Conservation (phyloP, 2,329 filamentous ascomycete species). For the Biscogniauxia marginata region DNA sequence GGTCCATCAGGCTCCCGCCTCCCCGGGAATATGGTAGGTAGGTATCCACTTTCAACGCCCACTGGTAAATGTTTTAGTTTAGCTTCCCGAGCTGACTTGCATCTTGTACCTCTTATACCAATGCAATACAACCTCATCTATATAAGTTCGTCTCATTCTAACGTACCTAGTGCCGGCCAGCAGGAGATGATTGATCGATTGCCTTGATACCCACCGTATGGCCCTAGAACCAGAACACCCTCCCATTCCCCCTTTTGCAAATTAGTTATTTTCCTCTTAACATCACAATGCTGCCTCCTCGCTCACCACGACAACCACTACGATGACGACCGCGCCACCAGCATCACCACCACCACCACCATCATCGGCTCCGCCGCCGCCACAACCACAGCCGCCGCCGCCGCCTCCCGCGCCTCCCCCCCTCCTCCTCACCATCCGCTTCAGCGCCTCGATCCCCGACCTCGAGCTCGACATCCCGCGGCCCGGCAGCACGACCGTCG, state of each 20-base stretch:
- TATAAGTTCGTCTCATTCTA: too few relatives aligned
- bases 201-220: too few relatives aligned
- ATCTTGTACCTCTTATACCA: too few relatives aligned
- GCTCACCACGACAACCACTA: constrained; percentile 4
- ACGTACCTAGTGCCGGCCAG: too few relatives aligned
- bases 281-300: constrained; percentile 10
- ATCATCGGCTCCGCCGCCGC: constrained; percentile 10
- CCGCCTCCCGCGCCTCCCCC: constrained; percentile 33
- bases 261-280: not conserved
- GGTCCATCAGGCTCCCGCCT: too few relatives aligned
- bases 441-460: constrained; percentile 82
- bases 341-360: constrained; percentile 11
- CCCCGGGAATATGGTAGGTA: too few relatives aligned
- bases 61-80: too few relatives aligned
- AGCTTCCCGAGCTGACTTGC: too few relatives aligned
- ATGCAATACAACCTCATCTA: too few relatives aligned
- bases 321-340: constrained; percentile 4
- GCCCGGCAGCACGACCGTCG: constrained; percentile 68
- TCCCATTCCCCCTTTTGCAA: not conserved
- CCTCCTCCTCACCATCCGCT: constrained; percentile 82
- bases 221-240: too few relatives aligned
- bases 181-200: too few relatives aligned
- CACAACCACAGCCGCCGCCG: constrained; percentile 14
- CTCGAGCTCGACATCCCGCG: constrained; percentile 72
- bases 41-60: too few relatives aligned